Evolutionary conservation across 2,329 filamentous ascomycete species (phyloP).

Genomic region (Verticillium nubilum): DNA sequence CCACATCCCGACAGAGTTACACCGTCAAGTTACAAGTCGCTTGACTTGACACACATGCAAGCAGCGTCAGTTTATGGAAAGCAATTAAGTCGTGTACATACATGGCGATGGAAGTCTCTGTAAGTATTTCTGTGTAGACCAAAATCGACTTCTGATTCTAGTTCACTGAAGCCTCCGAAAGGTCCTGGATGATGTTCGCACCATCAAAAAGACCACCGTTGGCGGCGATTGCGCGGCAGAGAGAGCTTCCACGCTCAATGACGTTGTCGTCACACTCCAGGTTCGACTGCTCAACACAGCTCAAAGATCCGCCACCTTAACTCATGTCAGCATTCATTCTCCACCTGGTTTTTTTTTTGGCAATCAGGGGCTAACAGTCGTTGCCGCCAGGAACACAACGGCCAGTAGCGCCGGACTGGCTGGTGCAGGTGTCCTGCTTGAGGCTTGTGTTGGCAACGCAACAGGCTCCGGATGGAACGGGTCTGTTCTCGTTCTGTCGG

Average conservation of each 20-base stretch:
- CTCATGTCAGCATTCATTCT: not conserved
- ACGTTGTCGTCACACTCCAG: conserved; percentile 18
- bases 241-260: conserved; percentile 18
- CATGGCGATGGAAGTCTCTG: too few relatives aligned
- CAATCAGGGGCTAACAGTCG: conserved; percentile 27
- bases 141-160: too few relatives aligned
- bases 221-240: conserved; percentile 20
- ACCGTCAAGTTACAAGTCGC: too few relatives aligned
- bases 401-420: conserved; percentile 23
- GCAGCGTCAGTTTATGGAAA: too few relatives aligned
- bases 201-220: conserved; percentile 20
- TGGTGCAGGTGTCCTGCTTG: conserved; percentile 29
- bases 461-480: conserved; percentile 26
- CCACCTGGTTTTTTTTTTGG: too few relatives aligned
- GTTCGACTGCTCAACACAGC: conserved; percentile 18
- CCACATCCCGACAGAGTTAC: too few relatives aligned
- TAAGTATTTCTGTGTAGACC: too few relatives aligned
- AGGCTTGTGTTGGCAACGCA: conserved; percentile 26
- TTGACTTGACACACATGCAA: too few relatives aligned
- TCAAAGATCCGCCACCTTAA: conserved; percentile 17
- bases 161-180: conserved; percentile 19
- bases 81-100: too few relatives aligned
- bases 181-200: conserved; percentile 15
- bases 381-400: conserved; percentile 28
- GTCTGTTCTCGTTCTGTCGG: conserved; percentile 27